Evolutionary conservation across 2,329 filamentous ascomycete species (phyloP), one percentile per base, ranked within the genome.

Genomic region (Ilyonectria destructans): DNA sequence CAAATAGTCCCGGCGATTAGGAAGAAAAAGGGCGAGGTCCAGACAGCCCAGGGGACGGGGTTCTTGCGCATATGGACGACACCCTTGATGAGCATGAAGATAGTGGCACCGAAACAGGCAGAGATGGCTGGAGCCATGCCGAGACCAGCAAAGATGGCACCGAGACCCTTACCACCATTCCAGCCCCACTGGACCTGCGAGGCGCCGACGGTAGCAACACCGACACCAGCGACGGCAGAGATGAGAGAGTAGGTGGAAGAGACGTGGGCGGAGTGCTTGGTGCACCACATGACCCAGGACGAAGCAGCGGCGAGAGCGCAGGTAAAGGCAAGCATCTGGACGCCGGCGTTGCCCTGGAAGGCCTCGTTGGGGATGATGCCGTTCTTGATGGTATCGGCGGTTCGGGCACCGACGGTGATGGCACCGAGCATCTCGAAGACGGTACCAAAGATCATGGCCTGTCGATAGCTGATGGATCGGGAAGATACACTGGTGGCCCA

Each of bases 401-500:
- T 93, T 76, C 91, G 87, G 52, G 90, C 89, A 61, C 90, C 91
- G 71, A 92, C 90, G 4, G 88, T 85, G 75, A 93, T 84, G 70
- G 91, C 91, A 52, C 91, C 91, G 54, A 89, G 80, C 80, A 93
- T 85, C 80, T 93, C 91, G 80, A 93, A 93, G 70, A 93, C 80
- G 57, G 88, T 87, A 52, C 90, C 88, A 56, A 92, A 82, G 46
- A 91, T 73, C 89, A 92, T 92, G 71, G 90, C 92, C 81, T 91
- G 90, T 73, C 89, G 82, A 82, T 93, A 92, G 4, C 90, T 85
- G 77, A 94, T 86, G 72, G 93, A 95, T 62, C 93, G 85, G n/a
- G 93, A 95, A 31, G 93, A 95, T 67, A 95, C 93, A 54, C 89
- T 92, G 74, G 93, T 95, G 8, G 93, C 93, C 91, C 92, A 95